Percentiles rank a stretch among this genome's conserved stretches.
Evolutionary conservation across 805 yeast species (phyloP).

Genomic region (Metschnikowia similis): DNA sequence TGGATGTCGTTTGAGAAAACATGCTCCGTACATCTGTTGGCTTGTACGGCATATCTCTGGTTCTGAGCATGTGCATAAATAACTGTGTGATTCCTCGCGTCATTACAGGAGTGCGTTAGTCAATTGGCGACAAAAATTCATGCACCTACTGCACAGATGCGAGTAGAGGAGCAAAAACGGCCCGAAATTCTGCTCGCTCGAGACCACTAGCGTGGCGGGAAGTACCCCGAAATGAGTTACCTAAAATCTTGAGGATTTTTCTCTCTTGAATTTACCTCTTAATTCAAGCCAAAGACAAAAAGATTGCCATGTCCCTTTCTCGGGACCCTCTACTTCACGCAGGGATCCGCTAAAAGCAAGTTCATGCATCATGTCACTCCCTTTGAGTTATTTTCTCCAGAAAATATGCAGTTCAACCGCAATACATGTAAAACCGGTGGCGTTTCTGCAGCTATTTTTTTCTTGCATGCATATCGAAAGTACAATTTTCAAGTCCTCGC

Average conservation of each 20-base stretch:
- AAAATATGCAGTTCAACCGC: neutral
- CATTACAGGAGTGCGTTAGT: neutral
- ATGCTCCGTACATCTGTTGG: neutral
- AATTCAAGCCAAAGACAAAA: neutral
- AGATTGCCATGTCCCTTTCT: neutral
- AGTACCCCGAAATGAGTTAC: neutral
- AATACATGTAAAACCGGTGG: neutral
- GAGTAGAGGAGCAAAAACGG: neutral
- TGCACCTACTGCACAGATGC: neutral
- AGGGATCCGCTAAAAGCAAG: slow-evolving; percentile 1
- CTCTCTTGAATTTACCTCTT: neutral
- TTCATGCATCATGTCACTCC: neutral
- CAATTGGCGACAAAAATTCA: neutral
- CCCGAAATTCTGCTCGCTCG: neutral
- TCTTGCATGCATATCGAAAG: slow-evolving; percentile 1
- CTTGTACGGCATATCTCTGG: neutral
- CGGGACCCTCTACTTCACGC: slow-evolving; percentile 1
- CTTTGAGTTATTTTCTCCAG: neutral
- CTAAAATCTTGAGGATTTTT: neutral
- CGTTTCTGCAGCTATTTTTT: neutral
- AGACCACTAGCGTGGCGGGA: neutral
- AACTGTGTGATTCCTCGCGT: neutral
- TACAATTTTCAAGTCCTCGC: neutral
- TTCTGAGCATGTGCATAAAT: neutral
- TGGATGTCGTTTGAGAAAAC: neutral